These are phyloP conservation scores for Beauveria medogensis DNA, from an alignment of 2,329 filamentous ascomycete genomes.

Conservation along the genomic window DNA sequence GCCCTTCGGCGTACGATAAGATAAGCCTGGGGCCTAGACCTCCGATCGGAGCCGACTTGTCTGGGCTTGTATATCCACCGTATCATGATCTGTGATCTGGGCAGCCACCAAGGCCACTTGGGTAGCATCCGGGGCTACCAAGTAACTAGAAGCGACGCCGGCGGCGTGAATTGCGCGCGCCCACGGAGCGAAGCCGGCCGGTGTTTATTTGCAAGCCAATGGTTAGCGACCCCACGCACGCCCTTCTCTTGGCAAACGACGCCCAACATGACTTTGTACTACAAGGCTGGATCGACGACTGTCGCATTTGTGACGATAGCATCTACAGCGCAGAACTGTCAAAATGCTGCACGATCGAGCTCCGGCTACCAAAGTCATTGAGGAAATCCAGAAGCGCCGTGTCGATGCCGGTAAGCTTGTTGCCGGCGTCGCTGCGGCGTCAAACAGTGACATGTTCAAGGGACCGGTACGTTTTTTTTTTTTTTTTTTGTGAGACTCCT, in stretches of 20 bases:
- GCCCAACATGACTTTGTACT: background rate
- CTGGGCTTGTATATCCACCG: background rate
- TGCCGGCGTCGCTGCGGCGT: constrained; percentile 67
- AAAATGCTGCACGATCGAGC: background rate
- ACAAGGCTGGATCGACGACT: background rate
- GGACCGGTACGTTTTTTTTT: constrained; percentile 44
- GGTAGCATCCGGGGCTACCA: background rate
- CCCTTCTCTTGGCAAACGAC: background rate
- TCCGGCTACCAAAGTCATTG: constrained; percentile 27
- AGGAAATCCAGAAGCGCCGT: constrained; percentile 59
- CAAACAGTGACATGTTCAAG: constrained; percentile 79
- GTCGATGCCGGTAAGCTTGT: constrained; percentile 64
- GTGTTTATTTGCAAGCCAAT: background rate
- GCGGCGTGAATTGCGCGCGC: background rate
- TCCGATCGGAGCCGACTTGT: background rate
- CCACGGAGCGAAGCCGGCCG: background rate
- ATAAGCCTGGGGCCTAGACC: background rate
- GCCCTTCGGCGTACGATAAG: background rate
- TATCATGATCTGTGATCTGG: background rate
- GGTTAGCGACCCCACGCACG: background rate
- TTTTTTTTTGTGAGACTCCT: background rate
- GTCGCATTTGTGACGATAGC: background rate
- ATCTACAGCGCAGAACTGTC: background rate
- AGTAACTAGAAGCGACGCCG: background rate
- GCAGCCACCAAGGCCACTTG: background rate